Evolutionary conservation across 2,329 filamentous ascomycete species (phyloP), one percentile per base, ranked within the genome.

Genomic region (Fusarium decemcellulare): DNA sequence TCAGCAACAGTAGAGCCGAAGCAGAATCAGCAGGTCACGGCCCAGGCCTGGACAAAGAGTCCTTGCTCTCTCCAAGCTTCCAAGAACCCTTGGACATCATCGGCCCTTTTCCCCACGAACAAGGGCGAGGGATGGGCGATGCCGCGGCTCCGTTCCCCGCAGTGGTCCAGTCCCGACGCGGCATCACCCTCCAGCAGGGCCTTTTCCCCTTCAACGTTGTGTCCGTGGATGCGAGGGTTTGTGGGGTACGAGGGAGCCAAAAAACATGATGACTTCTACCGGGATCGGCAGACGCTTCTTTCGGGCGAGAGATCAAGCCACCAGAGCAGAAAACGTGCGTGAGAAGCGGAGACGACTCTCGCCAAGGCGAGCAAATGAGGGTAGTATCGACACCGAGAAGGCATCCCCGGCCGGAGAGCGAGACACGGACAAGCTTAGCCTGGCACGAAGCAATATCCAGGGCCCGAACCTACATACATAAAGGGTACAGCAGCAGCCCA

Each of bases 21-120:
- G 40, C 16, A 23, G 42, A 44, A 50, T 57, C 58, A 61, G 54
- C 32, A 30, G 54, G 54, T 57, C 51, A 57, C 27, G 16, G 48
- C 42, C 40, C 32, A 36, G 46, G 48, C 32, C 32, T 47, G 42
- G 16, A 36, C 34, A 40, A 57, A 57, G 54, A 57, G 32, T 27
- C 54, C 52, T 18, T 46, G 52, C 23, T 29, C 18, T 29, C 27
- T 16, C 47, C 27, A 37, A 32, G 42, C 43, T 32, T 48, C 39
- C 18, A 39, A 39, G 56, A 46, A 18, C 27, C 36, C 44, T 23
- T 23, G 23, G 23, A 23, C 43, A 46, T 53, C 61, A 69, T 71
- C 68, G 68, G 68, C 68, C 68, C 68, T 71, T 71, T 71, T 71
- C 68, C 68, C 68, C 67, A 65, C 47, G 67, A 58, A 43, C 59